phyloP scores from a whole-genome alignment of 2,329 filamentous ascomycete species.

The Pseudocercospora pini-densiflorae region DNA sequence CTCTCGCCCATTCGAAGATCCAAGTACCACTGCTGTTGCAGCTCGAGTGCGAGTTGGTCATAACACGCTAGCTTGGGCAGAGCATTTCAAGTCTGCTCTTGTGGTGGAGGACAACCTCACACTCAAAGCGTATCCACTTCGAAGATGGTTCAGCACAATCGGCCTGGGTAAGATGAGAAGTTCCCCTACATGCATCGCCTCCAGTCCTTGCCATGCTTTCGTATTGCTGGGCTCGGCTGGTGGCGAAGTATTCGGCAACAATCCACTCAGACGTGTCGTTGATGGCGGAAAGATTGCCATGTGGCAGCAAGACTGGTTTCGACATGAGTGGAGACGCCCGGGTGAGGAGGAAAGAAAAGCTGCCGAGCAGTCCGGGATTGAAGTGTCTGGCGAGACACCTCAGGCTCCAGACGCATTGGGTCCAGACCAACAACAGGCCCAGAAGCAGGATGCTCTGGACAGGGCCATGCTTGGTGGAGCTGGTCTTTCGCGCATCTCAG shows the following conservation, averaged over 20 bases:
- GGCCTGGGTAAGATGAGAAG: constrained; percentile 43
- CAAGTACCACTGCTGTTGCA: constrained; percentile 49
- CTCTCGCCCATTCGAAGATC: constrained; percentile 51
- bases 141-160: constrained; percentile 56
- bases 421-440: not conserved
- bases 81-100: constrained; percentile 59
- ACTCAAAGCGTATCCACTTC: constrained; percentile 53
- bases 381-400: not conserved
- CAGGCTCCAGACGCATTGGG: not conserved
- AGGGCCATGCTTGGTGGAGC: constrained; percentile 13
- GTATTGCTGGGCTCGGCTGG: constrained; percentile 57
- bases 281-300: constrained; percentile 53
- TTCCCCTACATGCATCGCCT: constrained; percentile 48
- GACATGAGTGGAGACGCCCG: constrained; percentile 58
- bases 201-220: constrained; percentile 60
- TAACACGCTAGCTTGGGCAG: constrained; percentile 57
- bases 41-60: constrained; percentile 57
- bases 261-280: constrained; percentile 56
- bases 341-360: constrained; percentile 21
- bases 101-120: constrained; percentile 60
- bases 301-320: constrained; percentile 62
- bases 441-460: not conserved
- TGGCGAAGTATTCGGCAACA: constrained; percentile 57
- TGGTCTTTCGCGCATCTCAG: constrained; percentile 43
- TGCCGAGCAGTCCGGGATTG: not conserved